Base-by-base conservation (phyloP, 2,329 filamentous ascomycete genomes). In the Thelonectria rubi region DNA sequence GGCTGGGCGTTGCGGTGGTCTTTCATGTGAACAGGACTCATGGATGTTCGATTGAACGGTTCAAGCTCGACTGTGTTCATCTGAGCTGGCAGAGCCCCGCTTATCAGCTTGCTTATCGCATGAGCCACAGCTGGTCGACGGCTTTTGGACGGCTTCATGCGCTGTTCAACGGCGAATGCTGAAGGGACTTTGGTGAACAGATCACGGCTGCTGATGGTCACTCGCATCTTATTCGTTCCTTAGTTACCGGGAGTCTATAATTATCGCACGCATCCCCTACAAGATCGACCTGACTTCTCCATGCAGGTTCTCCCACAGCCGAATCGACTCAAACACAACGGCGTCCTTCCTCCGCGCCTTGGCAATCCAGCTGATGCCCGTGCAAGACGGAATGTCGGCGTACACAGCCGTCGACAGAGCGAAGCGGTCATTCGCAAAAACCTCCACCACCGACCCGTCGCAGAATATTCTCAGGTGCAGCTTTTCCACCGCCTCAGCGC, bases 341-440 rank as follows among this genome's bases (percentile, higher is more conserved):
- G 18, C 26, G 5, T 26, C n/a, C 0, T 39, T 12, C 2, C 34
- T 55, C 17, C 56, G 37, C 4, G 60, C 56, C 1, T 74, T 70
- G 1, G 58, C 58, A 17, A 74, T 74, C 60, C 68, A 69, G 5
- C 72, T 73, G 4, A 75, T 59, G 0, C 69, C 66, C 0, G 49
- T 57, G 17, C 68, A 71, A 0, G 61, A 57, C 2, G 54, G 40
- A 0, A 37, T 30, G 17, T 71, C 69, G 0, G 67, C 60, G 8
- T 74, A 73, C 1, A 71, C 64, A 58, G 67, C 70, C 2, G 72
- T 72, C 1, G 72, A 72, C 12, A 74, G 49, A 15, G 72, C 69
- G 9, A 72, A 73, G 0, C 72, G 58, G 12, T 74, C 71, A 6
- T 74, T 74, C 1, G 62, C 72, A 40, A 73, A 74, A 0, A 74